phyloP scores from a whole-genome alignment of 2,329 filamentous ascomycete species.

The Amphichorda felina region DNA sequence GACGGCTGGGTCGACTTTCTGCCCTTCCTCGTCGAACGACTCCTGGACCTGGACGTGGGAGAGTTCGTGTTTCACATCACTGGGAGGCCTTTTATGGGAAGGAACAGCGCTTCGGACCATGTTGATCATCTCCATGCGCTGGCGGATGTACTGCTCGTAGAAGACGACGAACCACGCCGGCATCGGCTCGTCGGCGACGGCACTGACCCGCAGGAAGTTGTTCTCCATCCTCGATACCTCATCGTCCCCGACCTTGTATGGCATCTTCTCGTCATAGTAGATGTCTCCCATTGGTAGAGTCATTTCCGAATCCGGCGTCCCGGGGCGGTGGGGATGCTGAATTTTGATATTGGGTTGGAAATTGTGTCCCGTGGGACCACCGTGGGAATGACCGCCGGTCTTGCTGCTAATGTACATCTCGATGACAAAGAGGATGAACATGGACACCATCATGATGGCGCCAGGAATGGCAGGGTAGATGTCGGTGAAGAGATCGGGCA shows the following conservation, averaged over 20 bases:
- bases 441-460: constrained; percentile 52
- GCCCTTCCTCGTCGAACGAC: constrained; percentile 24
- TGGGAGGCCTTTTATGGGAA: too few relatives aligned
- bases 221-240: neutral
- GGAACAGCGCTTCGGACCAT: too few relatives aligned
- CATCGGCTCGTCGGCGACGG: constrained; percentile 24
- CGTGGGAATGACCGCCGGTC: constrained; percentile 46
- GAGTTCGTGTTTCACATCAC: neutral
- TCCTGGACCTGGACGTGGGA: neutral
- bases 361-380: constrained; percentile 35
- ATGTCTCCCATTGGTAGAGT: neutral
- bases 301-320: neutral
- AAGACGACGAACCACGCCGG: constrained; percentile 52
- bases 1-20: constrained; percentile 28
- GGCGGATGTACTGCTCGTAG: constrained; percentile 50
- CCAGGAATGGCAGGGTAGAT: constrained; percentile 50
- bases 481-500: constrained; percentile 46
- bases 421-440: constrained; percentile 49
- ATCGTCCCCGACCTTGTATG: neutral
- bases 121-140: constrained; percentile 45
- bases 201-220: constrained; percentile 1
- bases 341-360: neutral
- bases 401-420: constrained; percentile 51
- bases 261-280: neutral
- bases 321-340: neutral